These are phyloP conservation scores for Corallochytrium limacisporum DNA, from an alignment of 78 protist species.

Conservation along the genomic window DNA sequence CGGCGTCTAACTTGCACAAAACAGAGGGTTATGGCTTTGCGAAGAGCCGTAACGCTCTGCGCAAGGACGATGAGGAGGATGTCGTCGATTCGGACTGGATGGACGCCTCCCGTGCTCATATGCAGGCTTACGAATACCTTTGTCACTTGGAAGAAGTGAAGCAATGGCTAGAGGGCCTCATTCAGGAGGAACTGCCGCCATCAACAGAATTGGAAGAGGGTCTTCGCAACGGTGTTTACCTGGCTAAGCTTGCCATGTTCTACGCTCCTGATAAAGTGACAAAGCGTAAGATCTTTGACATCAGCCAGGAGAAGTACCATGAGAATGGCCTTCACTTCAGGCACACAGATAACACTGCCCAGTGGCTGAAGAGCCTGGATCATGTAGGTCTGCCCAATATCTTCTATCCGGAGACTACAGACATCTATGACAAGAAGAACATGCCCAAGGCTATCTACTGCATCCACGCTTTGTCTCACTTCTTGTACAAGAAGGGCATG, in stretches of 20 bases:
- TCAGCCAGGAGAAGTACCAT: neutral
- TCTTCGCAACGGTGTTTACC: conserved; percentile 15
- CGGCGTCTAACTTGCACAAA: no score
- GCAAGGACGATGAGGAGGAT: no score
- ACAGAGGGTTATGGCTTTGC: no score
- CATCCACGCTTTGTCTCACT: conserved; percentile 12
- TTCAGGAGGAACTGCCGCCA: conserved; percentile 16
- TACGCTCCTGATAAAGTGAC: neutral
- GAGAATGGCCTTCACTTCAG: conserved; percentile 3
- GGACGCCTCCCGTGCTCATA: neutral
- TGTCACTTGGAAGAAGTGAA: conserved; percentile 26
- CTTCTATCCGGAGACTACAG: conserved; percentile 4
- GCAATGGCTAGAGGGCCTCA: conserved; percentile 13
- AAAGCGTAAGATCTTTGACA: conserved; percentile 2
- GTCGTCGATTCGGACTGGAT: no score
- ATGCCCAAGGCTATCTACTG: conserved; percentile 21
- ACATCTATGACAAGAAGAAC: conserved; percentile 23
- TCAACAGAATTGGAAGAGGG: conserved; percentile 5
- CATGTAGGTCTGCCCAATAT: neutral
- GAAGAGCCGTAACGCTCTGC: no score
- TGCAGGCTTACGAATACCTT: conserved; percentile 16
- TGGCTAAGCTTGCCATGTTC: conserved; percentile 4
- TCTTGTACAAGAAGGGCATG: neutral
- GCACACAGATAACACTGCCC: conserved; percentile 29
- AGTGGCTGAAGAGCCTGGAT: neutral